A percentile compares a stretch with the other conserved stretches of the same genome.
Conservation (phyloP, 805 yeast species). For the Zygoascus bituminiphila region DNA sequence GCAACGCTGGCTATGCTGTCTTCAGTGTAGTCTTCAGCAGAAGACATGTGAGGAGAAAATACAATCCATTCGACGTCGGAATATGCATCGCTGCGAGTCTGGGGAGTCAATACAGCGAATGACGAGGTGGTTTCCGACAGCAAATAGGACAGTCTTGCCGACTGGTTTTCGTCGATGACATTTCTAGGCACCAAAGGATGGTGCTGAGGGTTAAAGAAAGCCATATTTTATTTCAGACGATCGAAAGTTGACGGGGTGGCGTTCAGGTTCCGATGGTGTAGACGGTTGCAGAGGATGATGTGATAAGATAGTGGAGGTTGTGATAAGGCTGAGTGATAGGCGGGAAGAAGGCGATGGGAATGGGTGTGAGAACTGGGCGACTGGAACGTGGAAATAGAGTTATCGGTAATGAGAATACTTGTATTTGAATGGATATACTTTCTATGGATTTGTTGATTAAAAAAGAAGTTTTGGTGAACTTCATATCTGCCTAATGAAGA, state of each 20-base stretch:
- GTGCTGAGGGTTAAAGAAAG: not conserved
- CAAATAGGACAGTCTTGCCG: not conserved
- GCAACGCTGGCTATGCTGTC: not conserved
- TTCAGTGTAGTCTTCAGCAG: conserved; percentile 5
- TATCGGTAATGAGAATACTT: no score
- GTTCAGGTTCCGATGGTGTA: not conserved
- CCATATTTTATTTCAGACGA: no score
- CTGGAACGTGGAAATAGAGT: no score
- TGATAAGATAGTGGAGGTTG: not conserved
- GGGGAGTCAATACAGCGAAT: not conserved
- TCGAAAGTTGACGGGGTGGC: not conserved
- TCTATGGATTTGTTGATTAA: no score
- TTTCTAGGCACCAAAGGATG: conserved; percentile 15
- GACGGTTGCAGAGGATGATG: no score
- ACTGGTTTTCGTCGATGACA: conserved; percentile 1
- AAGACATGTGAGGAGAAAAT: conserved; percentile 27
- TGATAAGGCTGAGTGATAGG: no score
- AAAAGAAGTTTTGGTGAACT: no score
- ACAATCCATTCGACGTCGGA: conserved; percentile 31
- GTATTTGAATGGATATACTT: no score
- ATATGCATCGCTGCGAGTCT: conserved; percentile 8
- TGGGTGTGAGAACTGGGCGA: no score
- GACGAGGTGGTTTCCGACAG: not conserved
- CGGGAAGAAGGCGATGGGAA: no score
- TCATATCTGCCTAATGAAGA: no score